phyloP scores from a whole-genome alignment of 2,329 filamentous ascomycete species.

The Xylariales sp. region DNA sequence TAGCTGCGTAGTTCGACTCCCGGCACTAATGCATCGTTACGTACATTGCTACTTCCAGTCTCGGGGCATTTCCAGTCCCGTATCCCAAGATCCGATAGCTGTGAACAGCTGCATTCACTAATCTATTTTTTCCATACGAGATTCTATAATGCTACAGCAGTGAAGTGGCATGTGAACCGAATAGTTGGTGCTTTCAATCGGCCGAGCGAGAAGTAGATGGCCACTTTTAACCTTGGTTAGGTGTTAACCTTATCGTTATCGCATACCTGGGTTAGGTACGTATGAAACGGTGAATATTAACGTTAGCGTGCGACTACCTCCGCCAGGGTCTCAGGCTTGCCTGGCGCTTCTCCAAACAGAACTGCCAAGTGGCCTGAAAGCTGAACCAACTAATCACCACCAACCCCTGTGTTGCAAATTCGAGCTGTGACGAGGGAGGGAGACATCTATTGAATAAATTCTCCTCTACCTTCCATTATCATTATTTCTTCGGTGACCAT shows the following conservation, averaged over 20 bases:
- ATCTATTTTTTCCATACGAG: no score
- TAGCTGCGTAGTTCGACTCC: no score
- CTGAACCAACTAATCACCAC: constrained; percentile 7
- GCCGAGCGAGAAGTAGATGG: neutral
- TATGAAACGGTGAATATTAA: no score
- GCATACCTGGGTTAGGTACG: neutral
- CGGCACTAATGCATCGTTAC: no score
- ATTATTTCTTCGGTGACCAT: neutral
- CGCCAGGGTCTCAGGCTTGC: no score
- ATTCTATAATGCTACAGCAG: neutral
- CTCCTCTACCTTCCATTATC: neutral
- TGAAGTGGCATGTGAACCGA: constrained; percentile 2
- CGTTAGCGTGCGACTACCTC: neutral
- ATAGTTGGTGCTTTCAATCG: no score
- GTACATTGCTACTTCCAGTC: no score
- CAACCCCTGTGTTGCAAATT: constrained; percentile 7
- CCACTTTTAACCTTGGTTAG: neutral
- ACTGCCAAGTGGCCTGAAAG: constrained; percentile 10
- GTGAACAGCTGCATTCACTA: no score
- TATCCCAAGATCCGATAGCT: no score
- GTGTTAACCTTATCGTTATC: constrained; percentile 3
- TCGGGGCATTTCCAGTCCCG: no score
- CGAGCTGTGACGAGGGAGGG: no score
- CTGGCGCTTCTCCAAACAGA: neutral
- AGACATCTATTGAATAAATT: neutral